These are phyloP conservation scores for Leccinum aurantiacum DNA, from an alignment of 768 basidiomycete species.

Conservation along the genomic window DNA sequence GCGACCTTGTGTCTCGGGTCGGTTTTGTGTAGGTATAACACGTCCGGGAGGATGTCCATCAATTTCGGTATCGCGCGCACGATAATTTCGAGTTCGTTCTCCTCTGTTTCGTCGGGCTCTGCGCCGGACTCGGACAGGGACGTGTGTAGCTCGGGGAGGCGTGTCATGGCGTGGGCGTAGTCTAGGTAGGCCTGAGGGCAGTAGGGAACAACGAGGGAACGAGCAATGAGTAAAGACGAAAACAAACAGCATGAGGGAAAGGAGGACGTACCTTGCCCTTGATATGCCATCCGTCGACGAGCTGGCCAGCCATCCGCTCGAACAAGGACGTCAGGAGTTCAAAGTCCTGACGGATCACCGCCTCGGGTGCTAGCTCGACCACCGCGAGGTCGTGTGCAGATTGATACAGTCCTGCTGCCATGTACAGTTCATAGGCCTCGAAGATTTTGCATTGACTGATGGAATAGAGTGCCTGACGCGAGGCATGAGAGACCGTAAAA, in stretches of 20 bases:
- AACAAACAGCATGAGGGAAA: not conserved
- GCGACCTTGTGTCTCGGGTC: constrained; percentile 72
- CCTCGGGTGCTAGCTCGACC: constrained; percentile 85
- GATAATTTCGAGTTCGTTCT: constrained; percentile 59
- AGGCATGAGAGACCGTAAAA: constrained; percentile 1
- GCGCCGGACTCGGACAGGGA: constrained; percentile 39
- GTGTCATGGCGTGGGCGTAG: constrained; percentile 63
- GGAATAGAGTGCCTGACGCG: constrained; percentile 61
- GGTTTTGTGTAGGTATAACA: constrained; percentile 50
- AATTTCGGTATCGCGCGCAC: constrained; percentile 60
- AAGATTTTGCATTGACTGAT: constrained; percentile 61
- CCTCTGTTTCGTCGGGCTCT: constrained; percentile 46
- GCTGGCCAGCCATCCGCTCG: constrained; percentile 52
- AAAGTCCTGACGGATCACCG: constrained; percentile 57
- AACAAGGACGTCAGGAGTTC: constrained; percentile 72
- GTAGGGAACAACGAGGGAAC: constrained; percentile 3
- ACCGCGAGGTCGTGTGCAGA: constrained; percentile 85
- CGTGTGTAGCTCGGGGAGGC: constrained; percentile 55
- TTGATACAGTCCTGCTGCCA: constrained; percentile 66
- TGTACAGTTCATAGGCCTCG: constrained; percentile 74
- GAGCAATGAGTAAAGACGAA: constrained; percentile 1
- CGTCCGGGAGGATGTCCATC: constrained; percentile 66
- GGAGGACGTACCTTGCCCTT: constrained; percentile 68
- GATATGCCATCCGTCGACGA: constrained; percentile 75
- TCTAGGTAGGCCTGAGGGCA: constrained; percentile 62